These are phyloP conservation scores for Mesostigma viride DNA, from an alignment of 139 green algal species.

Conservation along the genomic window DNA sequence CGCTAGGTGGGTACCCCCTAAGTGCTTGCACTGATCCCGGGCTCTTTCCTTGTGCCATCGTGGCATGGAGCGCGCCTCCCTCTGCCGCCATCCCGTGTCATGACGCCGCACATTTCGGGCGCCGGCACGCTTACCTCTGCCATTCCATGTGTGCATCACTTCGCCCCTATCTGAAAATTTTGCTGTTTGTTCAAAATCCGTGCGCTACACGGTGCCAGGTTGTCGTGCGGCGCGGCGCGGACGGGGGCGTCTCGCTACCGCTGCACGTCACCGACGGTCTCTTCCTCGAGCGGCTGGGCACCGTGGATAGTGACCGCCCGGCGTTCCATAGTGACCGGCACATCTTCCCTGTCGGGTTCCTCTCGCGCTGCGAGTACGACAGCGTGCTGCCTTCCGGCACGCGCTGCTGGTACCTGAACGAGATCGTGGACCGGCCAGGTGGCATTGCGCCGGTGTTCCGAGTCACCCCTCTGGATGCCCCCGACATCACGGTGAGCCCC, in stretches of 20 bases:
- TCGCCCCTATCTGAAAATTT: no score
- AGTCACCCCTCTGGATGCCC: slow-evolving; percentile 13
- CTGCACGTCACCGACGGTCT: slow-evolving; percentile 15
- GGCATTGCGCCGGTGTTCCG: slow-evolving; percentile 11
- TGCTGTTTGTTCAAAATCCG: no score
- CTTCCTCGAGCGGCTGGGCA: slow-evolving; percentile 1
- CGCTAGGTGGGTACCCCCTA: no score
- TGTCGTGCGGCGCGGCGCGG: neutral
- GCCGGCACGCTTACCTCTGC: no score
- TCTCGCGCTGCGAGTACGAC: neutral
- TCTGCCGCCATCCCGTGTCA: no score
- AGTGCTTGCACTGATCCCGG: no score
- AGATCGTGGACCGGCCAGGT: slow-evolving; percentile 18
- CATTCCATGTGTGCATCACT: no score
- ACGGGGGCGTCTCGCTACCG: slow-evolving; percentile 14
- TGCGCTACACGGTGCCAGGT: no score
- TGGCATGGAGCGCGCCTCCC: no score
- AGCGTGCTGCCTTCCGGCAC: neutral
- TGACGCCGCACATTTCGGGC: no score
- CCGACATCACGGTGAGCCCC: slow-evolving; percentile 12
- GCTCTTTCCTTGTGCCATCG: no score
- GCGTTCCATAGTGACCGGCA: slow-evolving; percentile 23
- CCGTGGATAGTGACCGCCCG: neutral
- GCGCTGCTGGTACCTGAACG: slow-evolving; percentile 13
- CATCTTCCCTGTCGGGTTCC: slow-evolving; percentile 27